A percentile compares a stretch with the other conserved stretches of the same genome.
phyloP scores from a whole-genome alignment of 202 grass and related monocot genomes.

The Panicum virgatum region DNA sequence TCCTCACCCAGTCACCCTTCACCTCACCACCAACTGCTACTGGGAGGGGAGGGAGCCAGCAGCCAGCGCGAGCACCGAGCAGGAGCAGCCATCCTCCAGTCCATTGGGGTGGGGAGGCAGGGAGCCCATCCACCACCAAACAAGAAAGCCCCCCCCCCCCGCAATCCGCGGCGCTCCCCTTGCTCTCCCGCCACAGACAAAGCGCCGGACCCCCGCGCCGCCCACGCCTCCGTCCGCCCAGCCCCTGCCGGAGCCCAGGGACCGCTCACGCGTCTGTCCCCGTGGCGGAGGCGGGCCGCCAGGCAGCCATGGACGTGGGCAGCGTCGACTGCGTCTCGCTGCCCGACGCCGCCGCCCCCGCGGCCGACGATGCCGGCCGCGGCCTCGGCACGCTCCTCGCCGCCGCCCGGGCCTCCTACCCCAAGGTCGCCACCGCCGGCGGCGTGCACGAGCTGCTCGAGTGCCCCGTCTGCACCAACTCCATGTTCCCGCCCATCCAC shows the following conservation, averaged over 20 bases:
- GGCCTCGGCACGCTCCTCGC: conserved; percentile 33
- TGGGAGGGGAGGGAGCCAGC: no score
- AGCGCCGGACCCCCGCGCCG: neutral
- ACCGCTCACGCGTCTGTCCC: neutral
- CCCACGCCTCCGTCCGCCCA: neutral
- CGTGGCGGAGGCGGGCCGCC: conserved; percentile 21
- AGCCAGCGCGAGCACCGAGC: no score
- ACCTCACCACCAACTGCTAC: neutral
- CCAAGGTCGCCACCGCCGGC: conserved; percentile 19
- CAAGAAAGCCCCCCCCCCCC: neutral
- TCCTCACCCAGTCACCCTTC: neutral
- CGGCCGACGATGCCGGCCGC: conserved; percentile 40
- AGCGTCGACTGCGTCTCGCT: conserved; percentile 66
- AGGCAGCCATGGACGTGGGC: conserved; percentile 53
- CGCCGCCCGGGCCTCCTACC: conserved; percentile 17
- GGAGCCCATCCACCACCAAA: neutral
- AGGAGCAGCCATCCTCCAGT: neutral
- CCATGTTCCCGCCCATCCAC: conserved; percentile 92
- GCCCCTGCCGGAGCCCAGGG: neutral
- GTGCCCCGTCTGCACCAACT: conserved; percentile 95
- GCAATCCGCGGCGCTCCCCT: conserved; percentile 27
- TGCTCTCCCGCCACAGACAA: conserved; percentile 31
- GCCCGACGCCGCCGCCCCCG: conserved; percentile 33
- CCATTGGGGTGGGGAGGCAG: no score
- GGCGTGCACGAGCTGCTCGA: conserved; percentile 74